Evolutionary conservation across 2,329 filamentous ascomycete species (phyloP), one percentile per base, ranked within the genome.

Genomic region (Hypoxylon sp.): DNA sequence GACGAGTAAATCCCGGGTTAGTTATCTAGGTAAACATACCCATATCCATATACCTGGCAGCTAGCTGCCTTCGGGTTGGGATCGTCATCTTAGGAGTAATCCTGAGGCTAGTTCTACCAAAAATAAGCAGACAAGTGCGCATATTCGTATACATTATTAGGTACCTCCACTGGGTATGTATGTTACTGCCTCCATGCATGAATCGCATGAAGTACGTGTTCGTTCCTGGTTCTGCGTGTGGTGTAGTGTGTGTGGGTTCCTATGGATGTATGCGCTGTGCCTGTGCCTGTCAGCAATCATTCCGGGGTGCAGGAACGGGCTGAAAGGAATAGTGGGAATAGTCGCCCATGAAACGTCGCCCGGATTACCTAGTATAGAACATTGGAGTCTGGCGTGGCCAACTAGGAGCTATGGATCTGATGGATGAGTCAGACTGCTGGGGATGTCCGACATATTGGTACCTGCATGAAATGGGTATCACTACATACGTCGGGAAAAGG

Each of bases 391-490:
- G n/a, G n/a, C n/a, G n/a, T n/a, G n/a, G n/a, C n/a, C n/a, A n/a
- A n/a, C n/a, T n/a, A n/a, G n/a, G n/a, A n/a, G n/a, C n/a, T n/a
- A n/a, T n/a, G 11, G n/a, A 32, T 54, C 16, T 61, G 3, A 58
- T 39, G 16, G 58, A 59, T 68, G 62, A 69, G 63, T 69, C 66
- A 66, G 63, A 66, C 21, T 29, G 23, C 45, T 59, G 54, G 53
- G 50, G 32, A 63, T 57, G 51, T 63, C 57, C 51, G 50, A 58
- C 14, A 16, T 56, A 41, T 45, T 54, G 54, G 65, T 63, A 60
- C 65, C 62, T 68, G 65, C 62, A 65, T 65, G 25, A 52, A 56
- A 29, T 9, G 53, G 47, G 52, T 57, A 37, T 53, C 47, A 63
- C 60, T 11, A 51, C 52, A 11, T 11, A 51, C 52, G 7, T 51